Evolutionary conservation across 768 basidiomycete genomes (phyloP).

Genomic region (Amanita pallidorosea): DNA sequence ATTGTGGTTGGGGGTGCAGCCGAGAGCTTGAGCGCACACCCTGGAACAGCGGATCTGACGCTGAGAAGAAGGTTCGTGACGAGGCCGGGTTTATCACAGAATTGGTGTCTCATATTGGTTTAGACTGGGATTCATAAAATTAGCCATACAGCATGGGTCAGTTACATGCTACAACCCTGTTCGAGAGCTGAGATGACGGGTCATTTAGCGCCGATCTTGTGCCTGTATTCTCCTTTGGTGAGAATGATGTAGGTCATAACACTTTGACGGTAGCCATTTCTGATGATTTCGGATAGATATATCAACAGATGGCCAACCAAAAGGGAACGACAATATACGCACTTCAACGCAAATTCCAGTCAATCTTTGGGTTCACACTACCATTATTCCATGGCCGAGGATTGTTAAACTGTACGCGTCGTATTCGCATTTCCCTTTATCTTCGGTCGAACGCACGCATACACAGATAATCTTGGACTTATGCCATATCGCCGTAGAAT

Average conservation of each 20-base stretch:
- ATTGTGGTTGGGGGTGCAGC: slow-evolving; percentile 97
- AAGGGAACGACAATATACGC: slow-evolving; percentile 81
- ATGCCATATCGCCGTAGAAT: slow-evolving; percentile 95
- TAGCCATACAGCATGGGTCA: slow-evolving; percentile 84
- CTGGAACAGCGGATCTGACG: slow-evolving; percentile 92
- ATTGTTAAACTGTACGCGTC: slow-evolving; percentile 74
- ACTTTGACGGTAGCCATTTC: neutral
- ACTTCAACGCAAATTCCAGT: slow-evolving; percentile 87
- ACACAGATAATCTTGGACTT: slow-evolving; percentile 81
- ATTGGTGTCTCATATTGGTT: neutral
- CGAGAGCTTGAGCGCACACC: slow-evolving; percentile 87
- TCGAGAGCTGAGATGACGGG: neutral
- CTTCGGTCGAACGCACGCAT: neutral
- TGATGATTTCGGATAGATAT: slow-evolving; percentile 49
- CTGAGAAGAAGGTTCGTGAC: slow-evolving; percentile 51
- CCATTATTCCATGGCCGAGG: slow-evolving; percentile 97
- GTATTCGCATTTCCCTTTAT: neutral
- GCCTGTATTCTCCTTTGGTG: slow-evolving; percentile 96
- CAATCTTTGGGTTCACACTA: slow-evolving; percentile 88
- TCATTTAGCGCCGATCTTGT: slow-evolving; percentile 77
- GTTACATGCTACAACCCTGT: slow-evolving; percentile 11
- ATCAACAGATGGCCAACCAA: slow-evolving; percentile 93
- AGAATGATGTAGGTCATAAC: slow-evolving; percentile 73
- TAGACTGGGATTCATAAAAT: slow-evolving; percentile 90
- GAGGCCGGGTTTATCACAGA: neutral